phyloP scores from a whole-genome alignment of 148 eudicot genomes.

The Drosera capensis region DNA sequence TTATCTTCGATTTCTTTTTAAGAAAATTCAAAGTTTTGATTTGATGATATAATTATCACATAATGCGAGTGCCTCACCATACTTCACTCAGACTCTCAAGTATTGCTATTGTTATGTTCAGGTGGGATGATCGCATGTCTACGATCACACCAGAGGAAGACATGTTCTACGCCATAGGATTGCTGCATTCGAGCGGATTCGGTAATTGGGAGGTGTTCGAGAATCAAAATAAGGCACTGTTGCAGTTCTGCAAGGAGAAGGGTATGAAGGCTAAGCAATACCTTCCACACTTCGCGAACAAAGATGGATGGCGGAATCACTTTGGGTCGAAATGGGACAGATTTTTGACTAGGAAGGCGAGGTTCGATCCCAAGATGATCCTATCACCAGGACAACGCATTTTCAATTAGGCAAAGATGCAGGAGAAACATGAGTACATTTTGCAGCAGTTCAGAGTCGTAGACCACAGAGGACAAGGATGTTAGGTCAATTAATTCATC shows the following conservation, averaged over 20 bases:
- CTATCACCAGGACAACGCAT: constrained; percentile 79
- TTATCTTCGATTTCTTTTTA: too few species aligned
- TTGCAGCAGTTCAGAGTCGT: too few species aligned
- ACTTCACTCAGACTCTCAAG: too few species aligned
- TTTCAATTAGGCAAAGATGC: constrained; percentile 17
- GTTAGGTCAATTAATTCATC: too few species aligned
- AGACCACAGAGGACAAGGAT: too few species aligned
- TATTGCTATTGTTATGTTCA: too few species aligned
- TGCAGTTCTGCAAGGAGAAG: constrained; percentile 35
- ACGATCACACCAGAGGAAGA: constrained; percentile 68
- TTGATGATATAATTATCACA: too few species aligned
- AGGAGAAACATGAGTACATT: too few species aligned
- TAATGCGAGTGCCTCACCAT: too few species aligned
- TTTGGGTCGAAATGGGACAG: constrained; percentile 61
- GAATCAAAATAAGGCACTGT: constrained; percentile 31
- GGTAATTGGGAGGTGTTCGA: constrained; percentile 33
- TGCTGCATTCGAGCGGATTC: constrained; percentile 37
- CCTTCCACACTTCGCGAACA: constrained; percentile 48
- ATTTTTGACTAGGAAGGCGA: constrained; percentile 34
- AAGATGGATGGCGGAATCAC: constrained; percentile 56
- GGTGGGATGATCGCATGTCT: constrained; percentile 88
- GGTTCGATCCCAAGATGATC: constrained; percentile 76
- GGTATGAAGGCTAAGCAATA: constrained; percentile 59
- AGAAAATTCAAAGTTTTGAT: too few species aligned
- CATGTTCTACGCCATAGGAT: constrained; percentile 55